phyloP scores from a whole-genome alignment of 805 yeast species.

The Starmerella riodocensis region DNA sequence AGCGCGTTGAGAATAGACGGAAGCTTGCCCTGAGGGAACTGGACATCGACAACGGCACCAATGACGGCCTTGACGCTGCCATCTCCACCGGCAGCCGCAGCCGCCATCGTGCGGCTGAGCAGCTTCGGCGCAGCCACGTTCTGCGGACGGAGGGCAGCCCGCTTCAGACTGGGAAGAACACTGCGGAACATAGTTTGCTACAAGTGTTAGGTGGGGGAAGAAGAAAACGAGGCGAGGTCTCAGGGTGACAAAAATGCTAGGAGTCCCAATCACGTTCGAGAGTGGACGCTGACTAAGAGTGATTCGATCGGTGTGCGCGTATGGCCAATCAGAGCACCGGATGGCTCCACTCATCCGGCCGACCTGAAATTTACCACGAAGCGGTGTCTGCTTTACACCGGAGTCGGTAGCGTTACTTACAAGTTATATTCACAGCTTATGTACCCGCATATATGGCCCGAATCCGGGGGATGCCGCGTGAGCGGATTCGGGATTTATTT shows the following conservation, averaged over 20 bases:
- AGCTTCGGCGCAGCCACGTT: conserved; percentile 17
- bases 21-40: conserved; percentile 91
- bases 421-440: no score
- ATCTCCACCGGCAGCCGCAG: conserved; percentile 16
- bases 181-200: conserved; percentile 22
- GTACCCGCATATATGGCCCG: no score
- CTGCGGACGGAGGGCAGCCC: conserved; percentile 22
- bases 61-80: conserved; percentile 24
- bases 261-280: conserved; percentile 17
- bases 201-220: conserved; percentile 8
- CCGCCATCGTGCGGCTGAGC: conserved; percentile 21
- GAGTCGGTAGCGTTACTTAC: no score
- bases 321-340: no score
- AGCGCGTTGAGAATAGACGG: conserved; percentile 97
- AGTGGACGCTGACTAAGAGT: conserved; percentile 1
- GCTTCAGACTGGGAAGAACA: conserved; percentile 25
- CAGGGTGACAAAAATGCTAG: conserved; percentile 11
- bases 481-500: no score
- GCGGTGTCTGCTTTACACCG: no score
- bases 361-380: no score
- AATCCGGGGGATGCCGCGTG: no score
- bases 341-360: no score
- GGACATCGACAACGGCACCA: conserved; percentile 47
- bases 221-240: conserved; percentile 7
- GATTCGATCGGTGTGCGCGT: no score